Evolutionary conservation across 768 basidiomycete genomes (phyloP).

Genomic region (Mycena pura): DNA sequence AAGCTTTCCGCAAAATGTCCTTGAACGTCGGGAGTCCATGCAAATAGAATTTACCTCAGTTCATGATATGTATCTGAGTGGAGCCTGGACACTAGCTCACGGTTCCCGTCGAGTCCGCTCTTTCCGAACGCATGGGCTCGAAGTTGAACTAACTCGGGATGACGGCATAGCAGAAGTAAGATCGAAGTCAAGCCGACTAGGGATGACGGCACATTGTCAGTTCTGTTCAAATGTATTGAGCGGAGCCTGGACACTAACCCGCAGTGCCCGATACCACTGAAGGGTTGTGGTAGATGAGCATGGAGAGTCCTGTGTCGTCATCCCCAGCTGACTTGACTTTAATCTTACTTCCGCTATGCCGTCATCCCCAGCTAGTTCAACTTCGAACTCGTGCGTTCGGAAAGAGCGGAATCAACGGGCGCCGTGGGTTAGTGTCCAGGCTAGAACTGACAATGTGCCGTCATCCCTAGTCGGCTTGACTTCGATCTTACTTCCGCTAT

Average conservation of each 20-base stretch:
- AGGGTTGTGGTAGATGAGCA: no score
- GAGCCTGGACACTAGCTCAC: constrained; percentile 5
- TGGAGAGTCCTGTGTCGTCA: constrained; percentile 4
- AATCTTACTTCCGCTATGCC: background rate
- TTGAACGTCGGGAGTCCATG: no score
- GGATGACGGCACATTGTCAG: constrained; percentile 1
- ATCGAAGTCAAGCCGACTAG: background rate
- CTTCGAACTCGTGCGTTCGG: background rate
- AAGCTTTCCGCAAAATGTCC: no score
- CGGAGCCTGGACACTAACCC: background rate
- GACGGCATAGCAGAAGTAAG: background rate
- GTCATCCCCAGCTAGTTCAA: background rate
- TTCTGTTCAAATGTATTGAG: background rate
- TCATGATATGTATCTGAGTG: no score
- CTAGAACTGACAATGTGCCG: background rate
- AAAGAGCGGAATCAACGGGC: background rate
- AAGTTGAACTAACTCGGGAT: background rate
- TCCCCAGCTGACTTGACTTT: background rate
- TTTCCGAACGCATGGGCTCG: background rate
- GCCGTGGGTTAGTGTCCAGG: background rate
- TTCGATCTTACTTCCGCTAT: background rate
- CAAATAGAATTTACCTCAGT: no score
- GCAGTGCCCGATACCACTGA: no score
- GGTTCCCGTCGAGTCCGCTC: constrained; percentile 1
- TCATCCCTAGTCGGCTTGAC: constrained; percentile 3